Conservation (phyloP, 2,329 filamentous ascomycete genomes). For the Fusarium concolor region DNA sequence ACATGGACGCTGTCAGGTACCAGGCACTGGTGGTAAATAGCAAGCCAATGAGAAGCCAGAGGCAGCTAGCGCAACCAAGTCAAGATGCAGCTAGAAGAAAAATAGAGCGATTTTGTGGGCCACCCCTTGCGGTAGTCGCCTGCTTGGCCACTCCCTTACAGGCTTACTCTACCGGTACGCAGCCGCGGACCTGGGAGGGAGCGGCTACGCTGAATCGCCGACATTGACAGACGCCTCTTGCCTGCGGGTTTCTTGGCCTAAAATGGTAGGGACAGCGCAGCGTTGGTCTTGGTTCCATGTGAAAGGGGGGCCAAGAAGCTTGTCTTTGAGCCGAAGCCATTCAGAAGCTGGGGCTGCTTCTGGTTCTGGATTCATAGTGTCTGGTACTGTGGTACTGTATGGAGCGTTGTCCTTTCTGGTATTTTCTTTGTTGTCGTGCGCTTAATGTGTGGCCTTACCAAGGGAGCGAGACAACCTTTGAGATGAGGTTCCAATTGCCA, state of each 20-base stretch:
- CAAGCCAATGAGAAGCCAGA: constrained; percentile 48
- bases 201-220: constrained; percentile 27
- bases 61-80: constrained; percentile 11
- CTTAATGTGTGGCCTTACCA: neutral
- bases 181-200: constrained; percentile 29
- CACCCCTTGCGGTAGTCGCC: constrained; percentile 26
- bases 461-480: neutral
- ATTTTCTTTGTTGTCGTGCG: constrained; percentile 24
- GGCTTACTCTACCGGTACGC: constrained; percentile 17
- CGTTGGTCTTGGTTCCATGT: neutral
- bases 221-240: constrained; percentile 36
- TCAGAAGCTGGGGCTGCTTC: neutral
- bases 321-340: neutral
- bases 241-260: constrained; percentile 24
- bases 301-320: constrained; percentile 2
- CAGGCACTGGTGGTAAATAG: constrained; percentile 49
- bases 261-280: constrained; percentile 9
- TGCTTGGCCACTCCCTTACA: constrained; percentile 24
- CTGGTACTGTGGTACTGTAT: constrained; percentile 36
- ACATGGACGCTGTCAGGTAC: constrained; percentile 59
- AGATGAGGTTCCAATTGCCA: constrained; percentile 18
- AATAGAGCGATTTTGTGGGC: constrained; percentile 41
- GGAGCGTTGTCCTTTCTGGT: neutral
- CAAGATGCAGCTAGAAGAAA: constrained; percentile 44
- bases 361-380: neutral